phyloP scores from a whole-genome alignment of 129 eudicot genomes.

The Artemisia argyi region DNA sequence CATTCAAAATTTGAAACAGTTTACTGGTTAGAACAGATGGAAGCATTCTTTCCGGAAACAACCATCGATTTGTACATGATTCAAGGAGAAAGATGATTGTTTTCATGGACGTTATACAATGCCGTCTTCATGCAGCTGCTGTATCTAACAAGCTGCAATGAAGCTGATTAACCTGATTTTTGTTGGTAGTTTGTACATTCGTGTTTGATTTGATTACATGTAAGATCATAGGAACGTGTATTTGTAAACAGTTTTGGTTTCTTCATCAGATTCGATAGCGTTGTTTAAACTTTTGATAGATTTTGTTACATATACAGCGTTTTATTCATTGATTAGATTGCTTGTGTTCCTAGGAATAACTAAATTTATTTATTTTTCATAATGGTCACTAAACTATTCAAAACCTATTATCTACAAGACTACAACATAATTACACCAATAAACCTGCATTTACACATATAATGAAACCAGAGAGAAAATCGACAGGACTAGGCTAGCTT shows the following conservation, averaged over 20 bases:
- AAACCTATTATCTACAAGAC: not conserved
- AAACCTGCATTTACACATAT: not conserved
- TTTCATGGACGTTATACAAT: constrained; percentile 14
- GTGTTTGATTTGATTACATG: constrained; percentile 15
- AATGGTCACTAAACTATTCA: no score
- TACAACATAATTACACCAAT: not conserved
- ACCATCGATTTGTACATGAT: constrained; percentile 32
- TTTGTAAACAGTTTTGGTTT: constrained; percentile 15
- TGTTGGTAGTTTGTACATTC: constrained; percentile 38
- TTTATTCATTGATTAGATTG: not conserved
- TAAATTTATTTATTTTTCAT: not conserved
- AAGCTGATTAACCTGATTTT: constrained; percentile 19
- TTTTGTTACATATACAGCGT: constrained; percentile 9
- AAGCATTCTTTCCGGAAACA: not conserved
- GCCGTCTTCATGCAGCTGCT: constrained; percentile 41
- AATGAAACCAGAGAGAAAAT: not conserved
- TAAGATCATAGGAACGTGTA: constrained; percentile 30
- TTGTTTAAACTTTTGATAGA: constrained; percentile 18
- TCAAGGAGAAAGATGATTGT: constrained; percentile 24
- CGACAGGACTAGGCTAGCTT: not conserved
- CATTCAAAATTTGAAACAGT: constrained; percentile 11
- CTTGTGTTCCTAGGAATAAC: not conserved
- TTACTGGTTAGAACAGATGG: constrained; percentile 8
- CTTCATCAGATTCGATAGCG: not conserved
- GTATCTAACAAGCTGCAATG: constrained; percentile 56